Conservation (phyloP, 495 filamentous ascomycete species). For the Neurospora terricola region DNA sequence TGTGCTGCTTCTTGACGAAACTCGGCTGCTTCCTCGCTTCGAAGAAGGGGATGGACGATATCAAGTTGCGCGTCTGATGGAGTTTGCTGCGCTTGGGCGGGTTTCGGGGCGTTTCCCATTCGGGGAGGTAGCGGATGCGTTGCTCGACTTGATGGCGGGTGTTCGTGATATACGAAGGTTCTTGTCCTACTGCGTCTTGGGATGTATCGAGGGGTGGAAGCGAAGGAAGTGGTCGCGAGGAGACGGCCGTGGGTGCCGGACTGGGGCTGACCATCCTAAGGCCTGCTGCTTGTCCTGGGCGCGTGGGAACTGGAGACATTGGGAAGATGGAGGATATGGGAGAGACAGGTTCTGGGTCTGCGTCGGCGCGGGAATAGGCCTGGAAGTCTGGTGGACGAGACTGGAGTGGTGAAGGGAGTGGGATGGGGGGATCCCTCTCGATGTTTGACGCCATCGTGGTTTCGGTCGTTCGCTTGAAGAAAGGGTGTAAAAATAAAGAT, state of each 20-base stretch:
- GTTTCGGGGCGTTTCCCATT: constrained; percentile 29
- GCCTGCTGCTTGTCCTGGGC: not conserved
- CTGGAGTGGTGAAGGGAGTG: not conserved
- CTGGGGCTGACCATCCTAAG: not conserved
- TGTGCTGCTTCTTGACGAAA: not conserved
- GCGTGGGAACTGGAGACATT: not conserved
- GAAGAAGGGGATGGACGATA: not conserved
- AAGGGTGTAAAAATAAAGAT: not conserved
- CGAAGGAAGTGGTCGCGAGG: not conserved
- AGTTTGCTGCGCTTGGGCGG: constrained; percentile 22
- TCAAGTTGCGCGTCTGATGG: not conserved
- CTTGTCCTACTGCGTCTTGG: not conserved
- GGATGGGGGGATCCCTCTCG: not conserved
- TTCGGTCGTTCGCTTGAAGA: not conserved
- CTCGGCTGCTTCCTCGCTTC: constrained; percentile 1
- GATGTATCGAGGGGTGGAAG: not conserved
- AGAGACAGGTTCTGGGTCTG: not conserved
- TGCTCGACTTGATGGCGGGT: not conserved
- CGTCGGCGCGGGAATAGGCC: not conserved
- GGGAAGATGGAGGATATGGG: not conserved
- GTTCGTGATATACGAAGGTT: not conserved
- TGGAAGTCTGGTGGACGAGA: not conserved
- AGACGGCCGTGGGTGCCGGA: not conserved
- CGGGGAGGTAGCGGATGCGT: constrained; percentile 20
- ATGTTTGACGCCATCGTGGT: not conserved